phyloP scores from a whole-genome alignment of 2,329 filamentous ascomycete species.

The Ophiosphaerella narmari region DNA sequence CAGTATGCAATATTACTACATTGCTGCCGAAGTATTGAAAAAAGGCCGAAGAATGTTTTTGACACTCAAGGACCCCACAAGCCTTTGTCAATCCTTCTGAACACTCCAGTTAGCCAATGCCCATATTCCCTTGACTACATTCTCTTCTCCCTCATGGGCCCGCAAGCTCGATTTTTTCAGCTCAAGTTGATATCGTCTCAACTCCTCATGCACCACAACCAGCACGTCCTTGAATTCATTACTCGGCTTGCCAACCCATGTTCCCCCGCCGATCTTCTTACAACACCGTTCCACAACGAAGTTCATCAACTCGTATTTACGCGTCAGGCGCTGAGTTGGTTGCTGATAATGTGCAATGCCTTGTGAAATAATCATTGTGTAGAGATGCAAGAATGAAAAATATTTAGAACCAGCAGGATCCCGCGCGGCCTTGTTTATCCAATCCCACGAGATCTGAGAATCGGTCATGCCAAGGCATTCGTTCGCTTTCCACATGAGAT shows the following conservation, averaged over 20 bases:
- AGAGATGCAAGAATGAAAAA: conserved; percentile 35
- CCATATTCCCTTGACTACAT: conserved; percentile 52
- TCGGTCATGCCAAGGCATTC: conserved; percentile 21
- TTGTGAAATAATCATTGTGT: conserved; percentile 39
- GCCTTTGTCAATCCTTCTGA: background rate
- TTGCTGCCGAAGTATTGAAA: too few species aligned
- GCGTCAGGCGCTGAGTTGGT: conserved; percentile 11
- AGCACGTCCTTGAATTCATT: conserved; percentile 31
- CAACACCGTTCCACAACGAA: conserved; percentile 35
- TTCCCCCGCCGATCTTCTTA: conserved; percentile 21
- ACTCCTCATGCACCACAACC: conserved; percentile 31
- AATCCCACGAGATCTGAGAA: conserved; percentile 26
- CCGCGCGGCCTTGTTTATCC: conserved; percentile 25
- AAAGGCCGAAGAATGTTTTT: too few species aligned
- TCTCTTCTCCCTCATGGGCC: conserved; percentile 30
- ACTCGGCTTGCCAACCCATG: conserved; percentile 23
- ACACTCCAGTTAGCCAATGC: conserved; percentile 45
- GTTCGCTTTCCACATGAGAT: conserved; percentile 38
- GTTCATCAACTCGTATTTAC: conserved; percentile 30
- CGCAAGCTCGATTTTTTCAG: conserved; percentile 31
- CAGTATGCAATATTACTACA: too few species aligned
- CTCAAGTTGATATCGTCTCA: conserved; percentile 29
- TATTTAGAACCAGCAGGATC: conserved; percentile 14
- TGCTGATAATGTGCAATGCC: conserved; percentile 24
- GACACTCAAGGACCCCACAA: too few species aligned